These are phyloP conservation scores for Russula sp. DNA, from an alignment of 768 basidiomycete genomes.

Conservation along the genomic window DNA sequence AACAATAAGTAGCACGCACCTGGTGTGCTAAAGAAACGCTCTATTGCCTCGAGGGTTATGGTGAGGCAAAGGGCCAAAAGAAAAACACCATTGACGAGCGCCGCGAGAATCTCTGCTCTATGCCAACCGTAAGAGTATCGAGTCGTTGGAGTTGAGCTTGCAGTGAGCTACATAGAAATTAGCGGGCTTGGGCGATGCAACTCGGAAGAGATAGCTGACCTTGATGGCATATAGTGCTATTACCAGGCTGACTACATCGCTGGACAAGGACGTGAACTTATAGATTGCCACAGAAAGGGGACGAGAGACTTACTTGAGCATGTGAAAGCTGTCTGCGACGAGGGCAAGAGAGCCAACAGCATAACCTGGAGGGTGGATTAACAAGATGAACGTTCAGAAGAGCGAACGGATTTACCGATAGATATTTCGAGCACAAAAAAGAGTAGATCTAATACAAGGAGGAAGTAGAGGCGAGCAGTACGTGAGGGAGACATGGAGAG, in stretches of 20 bases:
- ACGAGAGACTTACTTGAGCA: slow-evolving; percentile 79
- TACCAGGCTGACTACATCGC: slow-evolving; percentile 93
- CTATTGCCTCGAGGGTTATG: slow-evolving; percentile 87
- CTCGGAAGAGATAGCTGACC: slow-evolving; percentile 38
- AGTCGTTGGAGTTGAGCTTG: slow-evolving; percentile 55
- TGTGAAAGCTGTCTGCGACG: slow-evolving; percentile 96
- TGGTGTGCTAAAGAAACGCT: slow-evolving; percentile 82
- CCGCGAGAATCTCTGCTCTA: slow-evolving; percentile 93
- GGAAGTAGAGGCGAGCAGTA: slow-evolving; percentile 66
- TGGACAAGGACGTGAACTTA: slow-evolving; percentile 38
- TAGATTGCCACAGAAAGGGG: not conserved
- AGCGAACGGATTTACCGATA: slow-evolving; percentile 50
- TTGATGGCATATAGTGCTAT: slow-evolving; percentile 96
- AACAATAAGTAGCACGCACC: slow-evolving; percentile 45
- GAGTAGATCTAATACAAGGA: slow-evolving; percentile 78
- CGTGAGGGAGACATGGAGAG: slow-evolving; percentile 50
- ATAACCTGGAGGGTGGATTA: slow-evolving; percentile 58
- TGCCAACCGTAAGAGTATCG: slow-evolving; percentile 99
- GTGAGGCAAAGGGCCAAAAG: slow-evolving; percentile 95
- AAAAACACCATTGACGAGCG: slow-evolving; percentile 95
- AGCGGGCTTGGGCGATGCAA: slow-evolving; percentile 13
- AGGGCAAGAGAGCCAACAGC: slow-evolving; percentile 94
- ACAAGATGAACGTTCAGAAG: not conserved
- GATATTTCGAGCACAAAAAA: slow-evolving; percentile 89
- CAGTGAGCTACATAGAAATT: slow-evolving; percentile 53